Evolutionary conservation across 306 rosid genomes (phyloP).

Genomic region (Styphnolobium japonicum): DNA sequence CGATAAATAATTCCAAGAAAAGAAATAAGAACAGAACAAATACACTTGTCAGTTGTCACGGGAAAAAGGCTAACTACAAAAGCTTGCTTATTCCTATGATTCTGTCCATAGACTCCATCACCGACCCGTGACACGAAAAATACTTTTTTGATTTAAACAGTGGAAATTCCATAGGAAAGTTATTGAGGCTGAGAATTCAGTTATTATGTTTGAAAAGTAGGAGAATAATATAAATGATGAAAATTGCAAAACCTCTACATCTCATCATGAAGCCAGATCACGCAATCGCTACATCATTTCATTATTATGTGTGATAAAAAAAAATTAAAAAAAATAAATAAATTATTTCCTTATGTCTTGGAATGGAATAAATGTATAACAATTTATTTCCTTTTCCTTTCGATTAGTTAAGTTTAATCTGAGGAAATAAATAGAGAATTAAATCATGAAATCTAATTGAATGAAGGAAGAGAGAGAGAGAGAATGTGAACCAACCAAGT

Average conservation of each 20-base stretch:
- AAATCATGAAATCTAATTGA: conserved; percentile 10
- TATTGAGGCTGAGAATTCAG: not conserved
- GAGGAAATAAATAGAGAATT: not conserved
- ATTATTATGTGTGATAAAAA: not conserved
- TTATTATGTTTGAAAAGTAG: not conserved
- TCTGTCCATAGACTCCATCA: not conserved
- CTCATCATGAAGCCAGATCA: not conserved
- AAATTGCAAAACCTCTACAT: not conserved
- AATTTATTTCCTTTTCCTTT: not conserved
- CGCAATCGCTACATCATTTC: not conserved
- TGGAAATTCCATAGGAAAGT: not conserved
- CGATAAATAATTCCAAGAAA: not conserved
- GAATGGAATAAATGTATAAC: not conserved
- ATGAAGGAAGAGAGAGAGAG: not conserved
- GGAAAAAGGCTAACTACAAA: not conserved
- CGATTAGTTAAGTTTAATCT: not conserved
- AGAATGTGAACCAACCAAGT: conserved; percentile 47
- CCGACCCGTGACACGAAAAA: not conserved
- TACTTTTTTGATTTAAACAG: not conserved
- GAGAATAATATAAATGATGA: not conserved
- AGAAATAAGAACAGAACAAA: not conserved
- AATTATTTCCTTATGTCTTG: too few species aligned
- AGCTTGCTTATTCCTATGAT: not conserved
- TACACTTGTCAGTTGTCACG: not conserved
- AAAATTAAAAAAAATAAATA: too few species aligned